These are phyloP conservation scores for Butyriboletus appendiculatus DNA, from an alignment of 1,284 basidiomycete genomes.

Conservation along the genomic window DNA sequence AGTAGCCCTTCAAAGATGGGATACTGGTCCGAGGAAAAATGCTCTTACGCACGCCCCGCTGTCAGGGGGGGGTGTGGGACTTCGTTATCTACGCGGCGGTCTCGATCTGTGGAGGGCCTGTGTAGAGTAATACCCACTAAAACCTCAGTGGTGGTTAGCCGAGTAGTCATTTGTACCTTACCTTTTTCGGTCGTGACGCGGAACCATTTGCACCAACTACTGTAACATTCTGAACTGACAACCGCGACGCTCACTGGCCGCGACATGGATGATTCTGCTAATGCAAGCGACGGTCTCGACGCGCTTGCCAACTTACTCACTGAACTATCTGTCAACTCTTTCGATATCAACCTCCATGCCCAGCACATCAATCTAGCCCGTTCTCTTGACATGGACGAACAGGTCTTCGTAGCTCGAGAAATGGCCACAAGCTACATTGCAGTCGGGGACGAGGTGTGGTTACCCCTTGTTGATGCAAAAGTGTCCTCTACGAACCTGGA, in stretches of 20 bases:
- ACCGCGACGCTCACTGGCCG: not conserved
- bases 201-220: no score
- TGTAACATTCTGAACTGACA: not conserved
- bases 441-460: constrained; percentile 67
- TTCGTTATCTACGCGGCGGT: no score
- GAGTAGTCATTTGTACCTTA: no score
- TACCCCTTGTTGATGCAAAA: constrained; percentile 60
- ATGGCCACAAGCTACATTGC: constrained; percentile 65
- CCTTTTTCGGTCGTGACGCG: no score
- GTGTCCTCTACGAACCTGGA: constrained; percentile 48
- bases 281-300: constrained; percentile 49
- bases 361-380: constrained; percentile 63
- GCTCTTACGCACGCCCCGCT: no score
- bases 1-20: no score
- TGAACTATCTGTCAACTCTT: constrained; percentile 57
- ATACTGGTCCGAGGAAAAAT: no score
- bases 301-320: constrained; percentile 60
- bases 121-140: no score
- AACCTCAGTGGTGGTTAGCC: no score
- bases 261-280: constrained; percentile 31
- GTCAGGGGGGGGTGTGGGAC: no score
- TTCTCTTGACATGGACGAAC: constrained; percentile 55
- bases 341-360: constrained; percentile 59
- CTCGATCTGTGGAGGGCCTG: no score
- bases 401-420: constrained; percentile 61